These are phyloP conservation scores for Dorcoceras hygrometricum DNA, from an alignment of 257 asterid species.

Conservation along the genomic window DNA sequence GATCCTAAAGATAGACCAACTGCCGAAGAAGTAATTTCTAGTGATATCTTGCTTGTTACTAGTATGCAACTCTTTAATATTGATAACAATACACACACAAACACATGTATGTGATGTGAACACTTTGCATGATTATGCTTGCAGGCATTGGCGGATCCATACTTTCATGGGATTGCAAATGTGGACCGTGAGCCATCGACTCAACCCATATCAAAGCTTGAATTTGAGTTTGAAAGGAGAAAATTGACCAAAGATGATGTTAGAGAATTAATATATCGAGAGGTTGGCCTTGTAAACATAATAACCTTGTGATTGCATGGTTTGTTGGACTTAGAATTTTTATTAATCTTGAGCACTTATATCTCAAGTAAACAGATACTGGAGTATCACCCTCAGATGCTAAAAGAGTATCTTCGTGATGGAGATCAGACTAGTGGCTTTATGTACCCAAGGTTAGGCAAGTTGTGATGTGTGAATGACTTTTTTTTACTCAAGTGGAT, in stretches of 20 bases:
- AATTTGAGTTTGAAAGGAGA: slow-evolving; percentile 91
- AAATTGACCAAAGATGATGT: slow-evolving; percentile 88
- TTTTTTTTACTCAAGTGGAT: not conserved
- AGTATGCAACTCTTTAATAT: too few species aligned
- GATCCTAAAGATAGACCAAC: slow-evolving; percentile 94
- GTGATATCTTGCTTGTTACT: not conserved
- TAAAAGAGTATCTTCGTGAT: slow-evolving; percentile 77
- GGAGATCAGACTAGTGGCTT: slow-evolving; percentile 93
- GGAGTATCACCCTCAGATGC: slow-evolving; percentile 99
- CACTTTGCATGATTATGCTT: slow-evolving; percentile 46
- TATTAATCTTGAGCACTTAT: slow-evolving; percentile 19
- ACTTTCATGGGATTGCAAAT: slow-evolving; percentile 68
- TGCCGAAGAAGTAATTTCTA: slow-evolving; percentile 70
- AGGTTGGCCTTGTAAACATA: slow-evolving; percentile 33
- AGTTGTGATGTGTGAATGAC: not conserved
- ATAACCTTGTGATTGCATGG: slow-evolving; percentile 25
- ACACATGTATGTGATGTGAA: too few species aligned
- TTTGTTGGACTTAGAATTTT: slow-evolving; percentile 3
- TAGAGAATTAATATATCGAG: slow-evolving; percentile 83
- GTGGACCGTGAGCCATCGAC: slow-evolving; percentile 87
- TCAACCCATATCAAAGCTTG: slow-evolving; percentile 86
- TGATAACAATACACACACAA: too few species aligned
- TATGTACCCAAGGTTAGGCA: slow-evolving; percentile 80
- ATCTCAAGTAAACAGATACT: slow-evolving; percentile 58
- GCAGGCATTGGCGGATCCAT: slow-evolving; percentile 83